Conservation (phyloP, 2,329 filamentous ascomycete species). For the Aspergillus novoparasiticus region DNA sequence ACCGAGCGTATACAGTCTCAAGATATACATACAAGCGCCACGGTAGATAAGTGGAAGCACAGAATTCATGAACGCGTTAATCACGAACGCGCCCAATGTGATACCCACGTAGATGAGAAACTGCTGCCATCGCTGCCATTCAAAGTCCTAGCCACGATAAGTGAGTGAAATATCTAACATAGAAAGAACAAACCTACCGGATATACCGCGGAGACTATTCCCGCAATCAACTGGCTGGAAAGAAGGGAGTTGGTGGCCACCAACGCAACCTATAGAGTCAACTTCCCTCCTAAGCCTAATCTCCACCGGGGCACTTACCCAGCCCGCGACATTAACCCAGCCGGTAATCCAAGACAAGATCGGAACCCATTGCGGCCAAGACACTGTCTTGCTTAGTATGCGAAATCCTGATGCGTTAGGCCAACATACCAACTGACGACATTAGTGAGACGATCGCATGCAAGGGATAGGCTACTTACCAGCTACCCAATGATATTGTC, state of each 20-base stretch:
- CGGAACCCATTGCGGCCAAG: slow-evolving; percentile 62
- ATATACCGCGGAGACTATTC: slow-evolving; percentile 64
- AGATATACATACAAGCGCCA: slow-evolving; percentile 51
- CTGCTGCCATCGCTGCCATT: slow-evolving; percentile 65
- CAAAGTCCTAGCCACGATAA: slow-evolving; percentile 45
- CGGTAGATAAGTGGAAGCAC: slow-evolving; percentile 68
- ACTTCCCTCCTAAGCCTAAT: background rate
- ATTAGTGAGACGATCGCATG: slow-evolving; percentile 11
- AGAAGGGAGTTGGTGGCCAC: slow-evolving; percentile 69
- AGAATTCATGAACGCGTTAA: slow-evolving; percentile 67
- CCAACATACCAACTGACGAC: slow-evolving; percentile 31
- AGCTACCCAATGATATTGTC: slow-evolving; percentile 73
- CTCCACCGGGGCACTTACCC: slow-evolving; percentile 48
- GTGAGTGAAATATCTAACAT: background rate
- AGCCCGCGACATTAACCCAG: slow-evolving; percentile 70
- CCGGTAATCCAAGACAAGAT: slow-evolving; percentile 69
- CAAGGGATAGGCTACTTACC: slow-evolving; percentile 28
- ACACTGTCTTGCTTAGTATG: slow-evolving; percentile 42
- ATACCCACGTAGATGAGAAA: slow-evolving; percentile 71
- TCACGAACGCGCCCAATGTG: slow-evolving; percentile 60
- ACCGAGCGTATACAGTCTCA: background rate
- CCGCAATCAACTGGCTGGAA: slow-evolving; percentile 67
- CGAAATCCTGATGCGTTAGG: background rate
- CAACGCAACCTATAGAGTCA: slow-evolving; percentile 49
- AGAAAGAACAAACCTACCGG: slow-evolving; percentile 32